Conservation (phyloP, 805 yeast genomes). For the Candida maris region DNA sequence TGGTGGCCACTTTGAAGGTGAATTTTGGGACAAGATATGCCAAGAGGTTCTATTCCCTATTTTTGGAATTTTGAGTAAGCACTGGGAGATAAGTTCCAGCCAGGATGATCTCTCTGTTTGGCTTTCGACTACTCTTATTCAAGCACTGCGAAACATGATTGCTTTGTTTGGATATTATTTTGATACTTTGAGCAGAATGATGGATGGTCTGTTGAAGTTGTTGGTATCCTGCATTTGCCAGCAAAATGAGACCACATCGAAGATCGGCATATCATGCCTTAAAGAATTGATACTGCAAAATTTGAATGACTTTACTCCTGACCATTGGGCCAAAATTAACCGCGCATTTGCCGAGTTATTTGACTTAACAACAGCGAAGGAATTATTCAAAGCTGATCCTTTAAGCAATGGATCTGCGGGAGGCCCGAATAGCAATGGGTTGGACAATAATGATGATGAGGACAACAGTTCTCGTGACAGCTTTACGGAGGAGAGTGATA, state of each 20-base stretch:
- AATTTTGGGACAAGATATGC: conserved; percentile 82
- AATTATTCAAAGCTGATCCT: conserved; percentile 66
- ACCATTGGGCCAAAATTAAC: conserved; percentile 75
- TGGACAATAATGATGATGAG: conserved; percentile 7
- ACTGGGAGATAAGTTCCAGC: conserved; percentile 67
- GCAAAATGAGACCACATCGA: conserved; percentile 93
- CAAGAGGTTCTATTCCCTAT: conserved; percentile 82
- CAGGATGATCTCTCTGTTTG: conserved; percentile 91
- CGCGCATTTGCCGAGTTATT: conserved; percentile 66
- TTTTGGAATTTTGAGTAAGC: conserved; percentile 71
- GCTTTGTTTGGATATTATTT: conserved; percentile 81
- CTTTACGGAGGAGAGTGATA: conserved; percentile 7
- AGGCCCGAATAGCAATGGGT: conserved; percentile 27
- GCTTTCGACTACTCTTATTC: conserved; percentile 94
- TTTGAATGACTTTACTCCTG: conserved; percentile 52
- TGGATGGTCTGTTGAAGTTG: conserved; percentile 75
- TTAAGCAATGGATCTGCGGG: conserved; percentile 22
- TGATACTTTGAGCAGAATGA: conserved; percentile 64
- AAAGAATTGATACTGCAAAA: conserved; percentile 78
- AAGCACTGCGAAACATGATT: conserved; percentile 86
- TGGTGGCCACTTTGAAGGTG: conserved; percentile 70
- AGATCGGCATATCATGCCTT: conserved; percentile 89
- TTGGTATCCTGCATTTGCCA: conserved; percentile 89
- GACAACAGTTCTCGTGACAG: conserved; percentile 3
- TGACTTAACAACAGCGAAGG: conserved; percentile 79